A percentile compares a stretch with the other conserved stretches of the same genome.
phyloP scores from a whole-genome alignment of 1,139 yeast species.

The Geotrichum aggregatum region DNA sequence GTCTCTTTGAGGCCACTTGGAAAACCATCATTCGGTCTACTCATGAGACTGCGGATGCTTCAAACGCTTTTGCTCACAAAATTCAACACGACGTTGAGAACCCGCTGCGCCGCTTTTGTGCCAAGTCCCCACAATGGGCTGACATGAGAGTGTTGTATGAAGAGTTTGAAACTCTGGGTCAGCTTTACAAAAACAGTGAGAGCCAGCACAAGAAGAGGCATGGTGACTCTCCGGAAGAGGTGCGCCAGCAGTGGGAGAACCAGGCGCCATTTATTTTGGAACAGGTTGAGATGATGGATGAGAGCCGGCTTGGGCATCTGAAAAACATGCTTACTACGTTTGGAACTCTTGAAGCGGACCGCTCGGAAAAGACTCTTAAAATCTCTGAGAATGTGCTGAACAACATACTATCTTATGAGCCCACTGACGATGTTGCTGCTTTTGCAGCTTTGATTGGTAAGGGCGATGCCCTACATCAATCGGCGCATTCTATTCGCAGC shows the following conservation, averaged over 20 bases:
- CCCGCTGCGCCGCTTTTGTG: constrained; percentile 33
- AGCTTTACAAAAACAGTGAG: constrained; percentile 26
- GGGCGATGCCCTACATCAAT: constrained; percentile 8
- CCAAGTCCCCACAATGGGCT: constrained; percentile 31
- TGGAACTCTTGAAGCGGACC: constrained; percentile 52
- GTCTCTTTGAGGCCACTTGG: constrained; percentile 29
- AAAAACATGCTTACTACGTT: constrained; percentile 66
- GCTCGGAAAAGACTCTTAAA: constrained; percentile 34
- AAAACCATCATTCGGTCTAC: constrained; percentile 30
- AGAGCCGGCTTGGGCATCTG: constrained; percentile 57
- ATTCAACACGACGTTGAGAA: constrained; percentile 36
- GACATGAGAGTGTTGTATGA: constrained; percentile 34
- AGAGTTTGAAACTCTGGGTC: constrained; percentile 32
- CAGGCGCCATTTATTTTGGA: constrained; percentile 77
- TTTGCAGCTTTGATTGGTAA: constrained; percentile 46
- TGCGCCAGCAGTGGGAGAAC: constrained; percentile 54
- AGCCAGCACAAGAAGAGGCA: constrained; percentile 25
- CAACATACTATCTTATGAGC: constrained; percentile 57
- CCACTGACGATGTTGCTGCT: constrained; percentile 53
- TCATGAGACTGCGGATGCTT: constrained; percentile 33
- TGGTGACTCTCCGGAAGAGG: constrained; percentile 27
- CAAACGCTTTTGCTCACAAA: constrained; percentile 33
- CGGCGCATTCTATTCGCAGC: constrained; percentile 7
- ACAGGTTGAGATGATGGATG: constrained; percentile 71
- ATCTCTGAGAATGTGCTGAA: constrained; percentile 64